phyloP scores from a whole-genome alignment of 1,284 basidiomycete genomes.

The Melampsora allii-populina region DNA sequence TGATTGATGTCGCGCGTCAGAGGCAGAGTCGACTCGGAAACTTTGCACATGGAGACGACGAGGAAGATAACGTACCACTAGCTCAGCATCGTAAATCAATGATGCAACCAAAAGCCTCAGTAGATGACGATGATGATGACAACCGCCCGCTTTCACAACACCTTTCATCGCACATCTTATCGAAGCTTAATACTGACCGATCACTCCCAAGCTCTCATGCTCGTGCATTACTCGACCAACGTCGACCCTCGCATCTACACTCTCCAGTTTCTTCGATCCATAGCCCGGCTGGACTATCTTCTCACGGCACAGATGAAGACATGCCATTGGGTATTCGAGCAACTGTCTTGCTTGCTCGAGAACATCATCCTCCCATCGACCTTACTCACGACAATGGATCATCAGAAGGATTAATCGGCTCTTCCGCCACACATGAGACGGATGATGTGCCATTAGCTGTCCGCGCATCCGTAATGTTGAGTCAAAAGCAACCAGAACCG shows the following conservation, averaged over 20 bases:
- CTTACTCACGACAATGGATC: slow-evolving; percentile 22
- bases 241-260: slow-evolving; percentile 2
- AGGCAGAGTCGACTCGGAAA: background rate
- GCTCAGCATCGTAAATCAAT: slow-evolving; percentile 27
- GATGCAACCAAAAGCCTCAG: background rate
- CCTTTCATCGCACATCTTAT: background rate
- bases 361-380: slow-evolving; percentile 36
- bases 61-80: slow-evolving; percentile 39
- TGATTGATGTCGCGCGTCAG: background rate
- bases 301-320: slow-evolving; percentile 40
- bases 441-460: slow-evolving; percentile 29
- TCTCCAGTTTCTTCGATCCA: slow-evolving; percentile 7
- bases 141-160: slow-evolving; percentile 32
- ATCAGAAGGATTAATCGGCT: slow-evolving; percentile 27
- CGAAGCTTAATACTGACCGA: background rate
- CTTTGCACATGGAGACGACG: background rate
- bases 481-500: background rate
- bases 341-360: slow-evolving; percentile 19
- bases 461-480: slow-evolving; percentile 23
- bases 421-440: slow-evolving; percentile 24
- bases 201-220: background rate
- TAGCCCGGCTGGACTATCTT: slow-evolving; percentile 3
- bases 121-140: slow-evolving; percentile 19
- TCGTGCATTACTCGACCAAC: background rate
- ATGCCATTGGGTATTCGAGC: slow-evolving; percentile 38